Evolutionary conservation across 1,284 basidiomycete species (phyloP).

Genomic region (Fomitiporia mediterranea): DNA sequence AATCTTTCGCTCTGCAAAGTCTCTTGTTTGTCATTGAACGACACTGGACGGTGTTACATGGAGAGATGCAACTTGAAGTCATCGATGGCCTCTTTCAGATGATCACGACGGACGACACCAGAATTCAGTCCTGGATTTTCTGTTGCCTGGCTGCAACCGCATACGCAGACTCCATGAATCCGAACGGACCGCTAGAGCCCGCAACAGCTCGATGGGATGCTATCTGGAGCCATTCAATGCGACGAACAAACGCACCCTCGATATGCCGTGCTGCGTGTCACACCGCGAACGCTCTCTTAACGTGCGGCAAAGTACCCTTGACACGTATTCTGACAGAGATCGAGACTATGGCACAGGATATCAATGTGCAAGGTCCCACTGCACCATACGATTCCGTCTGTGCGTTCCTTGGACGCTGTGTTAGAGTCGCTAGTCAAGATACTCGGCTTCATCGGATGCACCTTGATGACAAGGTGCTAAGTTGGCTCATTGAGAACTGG

Average conservation of each 20-base stretch:
- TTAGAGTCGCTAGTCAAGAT: constrained; percentile 71
- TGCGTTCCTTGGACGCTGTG: constrained; percentile 63
- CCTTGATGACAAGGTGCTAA: constrained; percentile 77
- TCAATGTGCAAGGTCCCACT: constrained; percentile 84
- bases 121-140: constrained; percentile 78
- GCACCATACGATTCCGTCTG: constrained; percentile 86
- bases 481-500: constrained; percentile 82
- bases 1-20: constrained; percentile 62
- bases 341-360: constrained; percentile 68
- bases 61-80: constrained; percentile 51
- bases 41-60: constrained; percentile 63
- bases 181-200: constrained; percentile 13
- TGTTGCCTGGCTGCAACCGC: constrained; percentile 72
- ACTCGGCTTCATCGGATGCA: constrained; percentile 75
- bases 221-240: constrained; percentile 79
- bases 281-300: constrained; percentile 54
- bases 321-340: constrained; percentile 64
- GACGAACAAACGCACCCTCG: constrained; percentile 59
- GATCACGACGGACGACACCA: constrained; percentile 59
- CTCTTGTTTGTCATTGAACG: constrained; percentile 81
- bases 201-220: constrained; percentile 55
- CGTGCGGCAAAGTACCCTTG: constrained; percentile 44
- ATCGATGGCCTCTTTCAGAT: constrained; percentile 52
- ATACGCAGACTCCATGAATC: constrained; percentile 35
- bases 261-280: constrained; percentile 81